These are phyloP conservation scores for Vishniacozyma victoriae DNA, from an alignment of 768 basidiomycete genomes.

Conservation along the genomic window DNA sequence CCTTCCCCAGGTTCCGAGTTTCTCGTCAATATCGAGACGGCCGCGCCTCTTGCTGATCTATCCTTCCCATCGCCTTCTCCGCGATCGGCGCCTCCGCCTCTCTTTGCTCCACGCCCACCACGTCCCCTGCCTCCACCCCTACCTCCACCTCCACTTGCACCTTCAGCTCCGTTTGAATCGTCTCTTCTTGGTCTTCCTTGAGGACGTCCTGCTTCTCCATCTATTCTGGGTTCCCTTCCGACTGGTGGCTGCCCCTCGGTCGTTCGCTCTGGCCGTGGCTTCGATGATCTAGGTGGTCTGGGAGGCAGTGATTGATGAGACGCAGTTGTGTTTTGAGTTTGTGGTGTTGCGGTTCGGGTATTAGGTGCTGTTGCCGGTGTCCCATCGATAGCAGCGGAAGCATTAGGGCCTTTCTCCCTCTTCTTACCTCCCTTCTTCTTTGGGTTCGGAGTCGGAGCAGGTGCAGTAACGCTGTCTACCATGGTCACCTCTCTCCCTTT, in stretches of 20 bases:
- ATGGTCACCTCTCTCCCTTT: slow-evolving; percentile 30
- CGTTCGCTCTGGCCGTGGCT: background rate
- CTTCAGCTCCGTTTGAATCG: background rate
- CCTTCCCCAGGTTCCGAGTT: slow-evolving; percentile 7
- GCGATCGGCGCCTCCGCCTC: slow-evolving; percentile 1
- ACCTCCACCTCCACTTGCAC: background rate
- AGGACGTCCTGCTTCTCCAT: slow-evolving; percentile 3
- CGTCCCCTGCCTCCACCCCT: slow-evolving; percentile 6
- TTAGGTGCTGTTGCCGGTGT: background rate
- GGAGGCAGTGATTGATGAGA: background rate
- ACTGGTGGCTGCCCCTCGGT: background rate
- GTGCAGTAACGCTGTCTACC: background rate
- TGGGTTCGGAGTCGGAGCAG: background rate
- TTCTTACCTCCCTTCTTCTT: slow-evolving; percentile 1
- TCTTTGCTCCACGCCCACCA: slow-evolving; percentile 4
- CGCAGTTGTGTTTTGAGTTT: background rate
- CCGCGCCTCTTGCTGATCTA: slow-evolving; percentile 16
- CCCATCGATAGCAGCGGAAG: slow-evolving; percentile 11
- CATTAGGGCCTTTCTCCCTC: slow-evolving; percentile 10
- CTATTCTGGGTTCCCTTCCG: background rate
- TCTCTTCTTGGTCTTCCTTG: background rate
- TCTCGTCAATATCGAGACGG: slow-evolving; percentile 13
- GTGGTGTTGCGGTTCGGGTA: background rate
- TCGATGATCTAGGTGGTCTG: background rate
- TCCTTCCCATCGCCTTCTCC: slow-evolving; percentile 15